Conservation (phyloP, 768 basidiomycete species). For the Agaricus subrufescens region DNA sequence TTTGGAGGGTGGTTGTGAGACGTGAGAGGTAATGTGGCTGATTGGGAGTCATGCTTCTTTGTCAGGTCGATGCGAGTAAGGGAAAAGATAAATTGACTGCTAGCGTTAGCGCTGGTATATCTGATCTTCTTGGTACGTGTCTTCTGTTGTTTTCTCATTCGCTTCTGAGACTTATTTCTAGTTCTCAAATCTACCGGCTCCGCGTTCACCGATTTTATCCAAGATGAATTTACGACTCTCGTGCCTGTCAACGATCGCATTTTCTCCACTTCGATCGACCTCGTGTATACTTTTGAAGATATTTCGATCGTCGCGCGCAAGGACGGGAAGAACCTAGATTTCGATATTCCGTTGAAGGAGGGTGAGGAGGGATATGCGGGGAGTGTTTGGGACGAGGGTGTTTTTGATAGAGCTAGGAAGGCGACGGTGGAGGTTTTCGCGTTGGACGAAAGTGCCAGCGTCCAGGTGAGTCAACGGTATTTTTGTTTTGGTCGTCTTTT, state of each 20-base stretch:
- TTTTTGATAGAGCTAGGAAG: conserved; percentile 49
- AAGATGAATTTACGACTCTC: conserved; percentile 89
- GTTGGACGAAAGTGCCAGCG: conserved; percentile 83
- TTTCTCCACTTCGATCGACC: conserved; percentile 84
- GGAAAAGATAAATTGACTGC: conserved; percentile 62
- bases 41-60: neutral
- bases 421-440: conserved; percentile 82
- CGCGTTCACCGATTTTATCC: conserved; percentile 73
- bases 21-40: neutral
- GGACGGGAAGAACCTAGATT: conserved; percentile 50
- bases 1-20: neutral
- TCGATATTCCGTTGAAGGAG: conserved; percentile 34
- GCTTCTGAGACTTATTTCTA: conserved; percentile 18
- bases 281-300: conserved; percentile 59
- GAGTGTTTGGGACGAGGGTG: conserved; percentile 52
- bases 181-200: conserved; percentile 91
- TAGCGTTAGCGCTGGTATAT: conserved; percentile 61
- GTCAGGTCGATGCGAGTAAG: conserved; percentile 57
- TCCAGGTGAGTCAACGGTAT: conserved; percentile 57
- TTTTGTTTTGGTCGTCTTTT: neutral
- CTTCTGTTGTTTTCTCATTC: neutral
- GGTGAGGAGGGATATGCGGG: conserved; percentile 34
- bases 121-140: conserved; percentile 72
- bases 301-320: conserved; percentile 41
- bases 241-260: conserved; percentile 82